Evolutionary conservation across 2,329 filamentous ascomycete genomes (phyloP).

Genomic region (Verticillium isaacii): DNA sequence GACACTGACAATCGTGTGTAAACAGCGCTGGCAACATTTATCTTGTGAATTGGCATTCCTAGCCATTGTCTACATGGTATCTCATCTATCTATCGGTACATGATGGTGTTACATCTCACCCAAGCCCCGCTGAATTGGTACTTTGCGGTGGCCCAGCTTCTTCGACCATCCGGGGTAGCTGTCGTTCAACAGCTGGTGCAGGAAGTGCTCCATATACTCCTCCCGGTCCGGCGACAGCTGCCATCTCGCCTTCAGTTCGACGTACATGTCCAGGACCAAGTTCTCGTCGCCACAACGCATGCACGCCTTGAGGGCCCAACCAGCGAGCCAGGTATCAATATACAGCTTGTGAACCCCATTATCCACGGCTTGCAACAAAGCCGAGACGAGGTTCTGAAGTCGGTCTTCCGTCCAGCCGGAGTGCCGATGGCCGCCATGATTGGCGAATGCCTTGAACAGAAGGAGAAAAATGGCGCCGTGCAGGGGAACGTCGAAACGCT

Average conservation of each 20-base stretch:
- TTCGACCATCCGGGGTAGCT: background rate
- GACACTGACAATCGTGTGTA: too few species aligned
- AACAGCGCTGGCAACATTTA: too few species aligned
- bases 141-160: background rate
- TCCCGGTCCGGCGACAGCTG: conserved; percentile 32
- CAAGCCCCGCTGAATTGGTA: background rate
- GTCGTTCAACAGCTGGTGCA: conserved; percentile 34
- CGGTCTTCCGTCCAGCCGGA: conserved; percentile 68
- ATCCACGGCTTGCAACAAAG: conserved; percentile 55
- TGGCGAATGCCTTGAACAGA: conserved; percentile 76
- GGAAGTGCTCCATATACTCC: conserved; percentile 41
- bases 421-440: conserved; percentile 60
- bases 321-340: conserved; percentile 56
- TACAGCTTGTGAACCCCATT: conserved; percentile 37
- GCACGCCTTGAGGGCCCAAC: conserved; percentile 60
- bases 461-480: conserved; percentile 75
- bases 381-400: conserved; percentile 64
- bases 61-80: background rate
- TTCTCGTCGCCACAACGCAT: conserved; percentile 50
- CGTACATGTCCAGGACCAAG: conserved; percentile 50
- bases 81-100: conserved; percentile 1
- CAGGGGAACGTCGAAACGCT: conserved; percentile 58
- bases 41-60: background rate
- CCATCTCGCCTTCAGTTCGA: conserved; percentile 43
- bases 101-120: background rate